A percentile compares a stretch with the other conserved stretches of the same genome.
Conservation (phyloP, 495 filamentous ascomycete genomes). For the Trichocladium uniseriatum region DNA sequence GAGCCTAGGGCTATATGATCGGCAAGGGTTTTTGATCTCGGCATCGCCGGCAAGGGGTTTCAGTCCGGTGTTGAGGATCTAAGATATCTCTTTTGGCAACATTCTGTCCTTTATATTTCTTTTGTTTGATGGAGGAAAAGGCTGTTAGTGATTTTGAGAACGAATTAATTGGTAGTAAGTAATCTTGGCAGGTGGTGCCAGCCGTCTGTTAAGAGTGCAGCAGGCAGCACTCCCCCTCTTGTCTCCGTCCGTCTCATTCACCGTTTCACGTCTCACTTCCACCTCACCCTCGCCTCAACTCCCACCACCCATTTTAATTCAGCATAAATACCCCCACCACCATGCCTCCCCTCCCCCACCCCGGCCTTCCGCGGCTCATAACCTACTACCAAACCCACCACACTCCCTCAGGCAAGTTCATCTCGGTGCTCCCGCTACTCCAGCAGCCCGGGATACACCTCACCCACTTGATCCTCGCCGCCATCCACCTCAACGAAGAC, state of each 20-base stretch:
- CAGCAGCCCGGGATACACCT: slow-evolving; percentile 42
- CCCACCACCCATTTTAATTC: slow-evolving; percentile 1
- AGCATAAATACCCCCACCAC: neutral
- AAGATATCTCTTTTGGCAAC: neutral
- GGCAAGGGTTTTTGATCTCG: slow-evolving; percentile 17
- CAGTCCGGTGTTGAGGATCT: slow-evolving; percentile 3
- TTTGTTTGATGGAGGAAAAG: neutral
- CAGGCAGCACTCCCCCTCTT: neutral
- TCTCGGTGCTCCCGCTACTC: slow-evolving; percentile 64
- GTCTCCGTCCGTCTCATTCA: neutral
- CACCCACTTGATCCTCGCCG: slow-evolving; percentile 70
- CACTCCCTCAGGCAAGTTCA: slow-evolving; percentile 46
- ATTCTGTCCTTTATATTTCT: slow-evolving; percentile 3
- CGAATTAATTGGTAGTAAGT: neutral
- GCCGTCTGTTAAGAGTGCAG: neutral
- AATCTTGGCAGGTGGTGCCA: neutral
- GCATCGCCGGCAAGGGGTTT: slow-evolving; percentile 5
- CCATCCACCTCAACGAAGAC: slow-evolving; percentile 69
- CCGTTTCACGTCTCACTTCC: neutral
- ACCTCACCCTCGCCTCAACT: neutral
- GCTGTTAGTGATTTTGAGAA: neutral
- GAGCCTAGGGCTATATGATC: slow-evolving; percentile 15
- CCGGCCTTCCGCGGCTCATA: slow-evolving; percentile 15
- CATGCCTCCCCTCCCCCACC: slow-evolving; percentile 17
- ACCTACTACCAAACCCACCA: slow-evolving; percentile 38